A percentile compares a stretch with the other conserved stretches of the same genome.
These are phyloP conservation scores for Rhazya stricta DNA, from an alignment of 257 asterid species.

Conservation along the genomic window DNA sequence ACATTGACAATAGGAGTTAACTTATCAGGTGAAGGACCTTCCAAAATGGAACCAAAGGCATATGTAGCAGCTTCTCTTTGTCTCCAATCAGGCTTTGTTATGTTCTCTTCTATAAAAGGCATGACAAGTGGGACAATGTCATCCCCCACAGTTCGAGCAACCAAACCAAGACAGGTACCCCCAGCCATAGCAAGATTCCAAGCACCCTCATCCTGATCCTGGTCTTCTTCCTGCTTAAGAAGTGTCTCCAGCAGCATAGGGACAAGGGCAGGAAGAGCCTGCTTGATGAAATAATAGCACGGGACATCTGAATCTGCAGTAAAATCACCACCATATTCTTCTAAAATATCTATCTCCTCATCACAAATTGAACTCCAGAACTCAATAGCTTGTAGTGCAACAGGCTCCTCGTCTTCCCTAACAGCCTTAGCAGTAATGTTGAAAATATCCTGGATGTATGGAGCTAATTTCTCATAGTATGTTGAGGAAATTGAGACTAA, in stretches of 20 bases:
- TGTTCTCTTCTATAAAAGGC: constrained; percentile 57
- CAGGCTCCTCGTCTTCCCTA: constrained; percentile 52
- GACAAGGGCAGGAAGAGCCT: constrained; percentile 63
- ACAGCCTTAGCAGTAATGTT: constrained; percentile 57
- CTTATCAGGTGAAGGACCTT: constrained; percentile 56
- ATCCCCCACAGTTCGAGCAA: constrained; percentile 58
- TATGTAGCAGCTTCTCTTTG: constrained; percentile 68
- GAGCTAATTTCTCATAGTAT: constrained; percentile 48
- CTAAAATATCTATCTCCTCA: constrained; percentile 59
- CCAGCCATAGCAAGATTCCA: constrained; percentile 74
- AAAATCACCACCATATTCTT: constrained; percentile 51
- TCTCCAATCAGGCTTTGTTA: constrained; percentile 56
- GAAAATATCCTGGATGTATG: constrained; percentile 50
- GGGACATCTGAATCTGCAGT: constrained; percentile 61
- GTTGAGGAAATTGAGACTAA: constrained; percentile 49
- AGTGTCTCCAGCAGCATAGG: constrained; percentile 56
- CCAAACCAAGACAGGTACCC: constrained; percentile 66
- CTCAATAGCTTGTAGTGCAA: constrained; percentile 63
- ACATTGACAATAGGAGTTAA: constrained; percentile 44
- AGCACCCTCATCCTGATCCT: constrained; percentile 63
- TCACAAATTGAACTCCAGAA: constrained; percentile 69
- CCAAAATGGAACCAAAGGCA: constrained; percentile 60
- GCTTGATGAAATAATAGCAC: constrained; percentile 53
- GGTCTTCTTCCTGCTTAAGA: constrained; percentile 67
- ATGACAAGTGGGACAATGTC: constrained; percentile 51